Evolutionary conservation across 148 eudicot genomes (phyloP), one percentile per base, ranked within the genome.

Genomic region (Dysphania ambrosioides): DNA sequence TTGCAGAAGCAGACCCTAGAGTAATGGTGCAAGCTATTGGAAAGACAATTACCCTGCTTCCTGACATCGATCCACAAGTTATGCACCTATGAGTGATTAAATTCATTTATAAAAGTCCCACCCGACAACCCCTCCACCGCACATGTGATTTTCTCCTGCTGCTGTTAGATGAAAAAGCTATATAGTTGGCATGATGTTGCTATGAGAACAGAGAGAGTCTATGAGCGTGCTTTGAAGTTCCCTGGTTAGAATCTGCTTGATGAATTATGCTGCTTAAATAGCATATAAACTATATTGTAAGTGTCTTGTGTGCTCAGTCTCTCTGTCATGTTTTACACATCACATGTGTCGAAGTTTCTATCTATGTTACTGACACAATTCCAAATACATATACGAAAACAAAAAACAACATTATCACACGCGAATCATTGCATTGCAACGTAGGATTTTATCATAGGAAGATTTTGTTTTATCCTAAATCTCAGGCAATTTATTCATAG

Each of bases 131-230:
- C n/a, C 10, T 6, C 19, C 21, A 21, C 38, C 11, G 35, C 64
- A 64, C 9, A 75, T 70, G 24, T 11, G 31, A 16, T 23, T 41
- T 29, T 49, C 32, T 69, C n/a, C n/a, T 51, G 68, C 75, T 79
- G 63, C 56, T 79, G 61, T 70, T 89, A 94, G 98, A 94, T 94
- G 93, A 90, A 87, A 83, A 85, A 75, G 19, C 82, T 94, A 31
- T 94, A 94, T 59, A 94, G 98, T 80, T 94, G 98, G 98, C 97
- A 87, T 72, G 97, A 94, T 82, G 98, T 94, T 81, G 98, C 98
- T 57, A 87, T 79, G 80, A 87, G 98, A 79, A 94, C 98, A 32
- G 93, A 91, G 87, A 88, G 85, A 71, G 97, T 94, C 55, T 94
- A 94, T 77, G 88, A 87, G 72, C 90, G 93, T 78, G 97, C 98